Evolutionary conservation across 495 filamentous ascomycete genomes (phyloP), one percentile per base, ranked within the genome.

Genomic region (Cercophora samala): DNA sequence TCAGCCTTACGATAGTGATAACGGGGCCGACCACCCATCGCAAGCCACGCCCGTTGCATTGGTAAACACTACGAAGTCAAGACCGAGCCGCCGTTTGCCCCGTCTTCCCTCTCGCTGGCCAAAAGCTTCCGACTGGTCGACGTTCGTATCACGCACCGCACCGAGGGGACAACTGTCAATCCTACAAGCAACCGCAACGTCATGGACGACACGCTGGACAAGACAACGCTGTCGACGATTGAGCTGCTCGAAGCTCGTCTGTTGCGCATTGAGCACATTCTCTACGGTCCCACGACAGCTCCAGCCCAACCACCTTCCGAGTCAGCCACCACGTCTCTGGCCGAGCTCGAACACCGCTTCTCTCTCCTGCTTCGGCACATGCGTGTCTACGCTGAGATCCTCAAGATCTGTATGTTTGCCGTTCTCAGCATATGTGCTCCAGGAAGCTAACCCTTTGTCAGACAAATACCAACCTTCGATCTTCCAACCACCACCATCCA

Each of bases 241-340:
- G 87, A 89, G 42, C 83, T 91, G 60, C 89, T 97, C 4, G 89
- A 93, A 70, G 80, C 81, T n/a, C 90, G 93, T 51, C 83, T 97
- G 37, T 81, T 83, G 59, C 85, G 90, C 25, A 80, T 96, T 59
- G 88, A 92, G 68, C 93, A 90, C 76, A 81, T 90, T 32, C 81
- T 97, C 59, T 87, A 87, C 68, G 92, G 92, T 2, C 67, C 74
- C 21, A 69, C 75, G 0, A 51, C 69, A 73, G 80, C 73, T 26
- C 69, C 71, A 51, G 75, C 76, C 17, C 66, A 69, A 37, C 69
- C 74, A 76, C 81, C 84, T 70, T 75, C 68, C 69, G 76, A 68
- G 54, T 78, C 77, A 66, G 84, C 76, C 0, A 77, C 81, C 17
- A 77, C 82, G 26, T 85, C 88, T 15, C 81, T 97, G 9, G 82